Conservation (phyloP, 2,329 filamentous ascomycete species). For the Xylariales sp. region DNA sequence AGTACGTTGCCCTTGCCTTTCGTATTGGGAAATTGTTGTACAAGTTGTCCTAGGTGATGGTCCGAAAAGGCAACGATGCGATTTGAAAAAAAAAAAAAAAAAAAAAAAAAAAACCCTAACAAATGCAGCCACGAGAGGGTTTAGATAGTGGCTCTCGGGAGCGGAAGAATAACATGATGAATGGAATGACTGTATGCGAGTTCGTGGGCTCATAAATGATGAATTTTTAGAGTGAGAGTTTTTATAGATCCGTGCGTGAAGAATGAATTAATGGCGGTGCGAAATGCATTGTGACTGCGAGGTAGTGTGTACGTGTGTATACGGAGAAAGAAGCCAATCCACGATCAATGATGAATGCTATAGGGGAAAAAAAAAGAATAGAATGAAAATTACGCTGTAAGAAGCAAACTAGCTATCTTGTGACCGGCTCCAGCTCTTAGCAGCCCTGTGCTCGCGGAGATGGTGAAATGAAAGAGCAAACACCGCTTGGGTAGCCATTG, state of each 20-base stretch:
- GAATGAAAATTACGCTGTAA: constrained; percentile 6
- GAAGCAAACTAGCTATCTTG: neutral
- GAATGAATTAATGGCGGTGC: constrained; percentile 8
- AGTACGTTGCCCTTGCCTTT: neutral
- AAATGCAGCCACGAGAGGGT: neutral
- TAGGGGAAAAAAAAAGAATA: neutral
- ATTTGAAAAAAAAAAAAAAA: no score
- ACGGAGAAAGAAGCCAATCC: neutral
- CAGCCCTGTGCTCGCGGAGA: constrained; percentile 1
- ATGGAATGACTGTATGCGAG: neutral
- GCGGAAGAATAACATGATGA: neutral
- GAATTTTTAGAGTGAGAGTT: neutral
- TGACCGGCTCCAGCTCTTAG: constrained; percentile 13
- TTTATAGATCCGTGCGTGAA: neutral
- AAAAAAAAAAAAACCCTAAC: neutral
- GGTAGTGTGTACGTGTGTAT: neutral
- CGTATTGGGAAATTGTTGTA: neutral
- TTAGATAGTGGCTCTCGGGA: neutral
- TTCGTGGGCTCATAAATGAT: neutral
- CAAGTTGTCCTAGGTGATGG: neutral
- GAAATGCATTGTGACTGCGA: neutral
- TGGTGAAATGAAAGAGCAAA: constrained; percentile 8
- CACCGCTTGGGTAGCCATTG: constrained; percentile 6
- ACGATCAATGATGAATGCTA: no score
- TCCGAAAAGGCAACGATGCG: neutral